phyloP scores from a whole-genome alignment of 2,329 filamentous ascomycete species.

The Penicillium brevicompactum region DNA sequence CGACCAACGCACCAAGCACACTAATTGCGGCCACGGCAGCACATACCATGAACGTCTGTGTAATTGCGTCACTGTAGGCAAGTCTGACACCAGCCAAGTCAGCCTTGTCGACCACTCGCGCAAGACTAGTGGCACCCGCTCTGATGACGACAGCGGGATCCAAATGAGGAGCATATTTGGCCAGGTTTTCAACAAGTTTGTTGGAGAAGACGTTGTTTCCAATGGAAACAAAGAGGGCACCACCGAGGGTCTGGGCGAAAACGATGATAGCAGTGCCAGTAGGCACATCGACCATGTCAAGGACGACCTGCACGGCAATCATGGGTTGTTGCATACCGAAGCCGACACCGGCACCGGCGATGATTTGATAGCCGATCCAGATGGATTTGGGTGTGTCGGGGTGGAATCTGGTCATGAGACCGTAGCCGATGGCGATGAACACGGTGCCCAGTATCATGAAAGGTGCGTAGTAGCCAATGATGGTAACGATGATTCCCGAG shows the following conservation, averaged over 20 bases:
- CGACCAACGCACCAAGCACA: not conserved
- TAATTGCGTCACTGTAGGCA: slow-evolving; percentile 3
- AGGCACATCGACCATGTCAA: slow-evolving; percentile 22
- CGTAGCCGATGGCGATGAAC: slow-evolving; percentile 22
- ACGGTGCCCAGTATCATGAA: slow-evolving; percentile 22
- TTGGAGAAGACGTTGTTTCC: slow-evolving; percentile 30
- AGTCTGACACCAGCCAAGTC: not conserved
- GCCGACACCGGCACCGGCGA: slow-evolving; percentile 25
- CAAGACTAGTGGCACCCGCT: not conserved
- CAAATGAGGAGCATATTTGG: not conserved
- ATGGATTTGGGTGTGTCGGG: slow-evolving; percentile 11
- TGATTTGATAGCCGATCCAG: slow-evolving; percentile 29
- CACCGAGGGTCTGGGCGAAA: slow-evolving; percentile 30
- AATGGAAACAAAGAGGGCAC: slow-evolving; percentile 29
- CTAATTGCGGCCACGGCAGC: not conserved
- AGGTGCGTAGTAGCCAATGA: slow-evolving; percentile 29
- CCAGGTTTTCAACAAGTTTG: slow-evolving; percentile 20
- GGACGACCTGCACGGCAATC: slow-evolving; percentile 28
- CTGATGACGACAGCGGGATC: not conserved
- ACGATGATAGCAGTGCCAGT: slow-evolving; percentile 24
- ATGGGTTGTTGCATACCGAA: slow-evolving; percentile 25
- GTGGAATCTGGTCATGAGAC: slow-evolving; percentile 26
- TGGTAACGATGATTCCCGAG: slow-evolving; percentile 17
- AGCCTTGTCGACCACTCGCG: not conserved
- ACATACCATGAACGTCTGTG: not conserved